Conservation (phyloP, 1,139 yeast species). For the Geotrichum reessii region DNA sequence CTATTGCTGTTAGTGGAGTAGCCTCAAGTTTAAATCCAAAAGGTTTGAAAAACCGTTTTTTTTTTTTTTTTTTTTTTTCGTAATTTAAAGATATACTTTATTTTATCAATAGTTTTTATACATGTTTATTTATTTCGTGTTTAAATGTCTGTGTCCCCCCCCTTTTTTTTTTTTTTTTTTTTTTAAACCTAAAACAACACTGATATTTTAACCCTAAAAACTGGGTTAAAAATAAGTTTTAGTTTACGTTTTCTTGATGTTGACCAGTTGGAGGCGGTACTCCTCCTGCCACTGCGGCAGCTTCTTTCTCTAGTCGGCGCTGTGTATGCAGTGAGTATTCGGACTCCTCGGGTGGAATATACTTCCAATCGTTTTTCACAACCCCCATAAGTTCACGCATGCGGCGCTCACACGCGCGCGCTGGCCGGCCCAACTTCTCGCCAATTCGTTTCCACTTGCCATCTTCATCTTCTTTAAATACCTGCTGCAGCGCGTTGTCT, state of each 20-base stretch:
- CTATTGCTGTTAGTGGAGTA: no score
- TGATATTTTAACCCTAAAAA: no score
- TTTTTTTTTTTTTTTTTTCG: no score
- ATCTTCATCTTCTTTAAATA: constrained; percentile 29
- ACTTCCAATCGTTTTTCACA: constrained; percentile 11
- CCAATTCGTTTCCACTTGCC: constrained; percentile 31
- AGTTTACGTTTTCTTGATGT: not conserved
- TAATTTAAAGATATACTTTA: no score
- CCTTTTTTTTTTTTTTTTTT: no score
- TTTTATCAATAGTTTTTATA: no score
- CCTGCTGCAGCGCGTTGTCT: constrained; percentile 27
- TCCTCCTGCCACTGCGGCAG: constrained; percentile 1
- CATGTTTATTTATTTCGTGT: no score
- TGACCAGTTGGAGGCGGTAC: not conserved
- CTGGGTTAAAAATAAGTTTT: no score
- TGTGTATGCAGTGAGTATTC: constrained; percentile 16
- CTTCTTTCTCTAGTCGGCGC: constrained; percentile 12
- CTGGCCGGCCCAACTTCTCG: constrained; percentile 30
- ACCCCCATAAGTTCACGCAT: constrained; percentile 19
- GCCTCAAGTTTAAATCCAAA: no score
- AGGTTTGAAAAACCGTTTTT: no score
- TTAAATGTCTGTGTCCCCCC: no score
- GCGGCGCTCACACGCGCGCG: constrained; percentile 31
- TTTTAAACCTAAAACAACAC: no score
- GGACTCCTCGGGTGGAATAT: constrained; percentile 18